These are phyloP conservation scores for Schrenkiella parvula DNA, from an alignment of 345 rosid genomes.

Conservation along the genomic window DNA sequence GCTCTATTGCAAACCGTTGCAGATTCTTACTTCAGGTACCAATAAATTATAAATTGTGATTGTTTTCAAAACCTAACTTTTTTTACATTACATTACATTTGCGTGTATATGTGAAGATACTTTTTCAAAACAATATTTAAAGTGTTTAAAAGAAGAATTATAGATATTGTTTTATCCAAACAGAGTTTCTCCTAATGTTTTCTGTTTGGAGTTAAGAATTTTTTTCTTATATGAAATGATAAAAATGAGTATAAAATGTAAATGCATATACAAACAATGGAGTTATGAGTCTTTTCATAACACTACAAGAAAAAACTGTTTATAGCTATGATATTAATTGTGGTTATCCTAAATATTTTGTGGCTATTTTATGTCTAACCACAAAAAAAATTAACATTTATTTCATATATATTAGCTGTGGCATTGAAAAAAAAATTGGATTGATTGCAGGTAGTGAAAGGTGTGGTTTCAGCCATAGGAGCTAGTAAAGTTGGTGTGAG, in stretches of 20 bases:
- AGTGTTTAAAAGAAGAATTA: neutral
- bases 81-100: neutral
- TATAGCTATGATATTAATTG: no score
- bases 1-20: constrained; percentile 62
- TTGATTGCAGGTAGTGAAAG: constrained; percentile 46
- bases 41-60: neutral
- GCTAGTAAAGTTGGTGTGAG: constrained; percentile 57
- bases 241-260: no score
- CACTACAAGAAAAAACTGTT: no score
- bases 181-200: neutral
- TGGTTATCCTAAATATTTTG: no score
- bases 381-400: no score
- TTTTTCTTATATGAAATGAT: neutral
- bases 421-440: neutral
- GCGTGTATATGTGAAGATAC: neutral
- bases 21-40: constrained; percentile 52
- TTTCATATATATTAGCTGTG: neutral
- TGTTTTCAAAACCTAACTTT: neutral
- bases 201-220: neutral
- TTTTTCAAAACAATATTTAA: neutral
- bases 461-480: constrained; percentile 54
- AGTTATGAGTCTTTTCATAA: no score
- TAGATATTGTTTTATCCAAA: no score
- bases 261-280: no score
- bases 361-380: no score